phyloP scores from a whole-genome alignment of 352 stramenopile species.

The Globisporangium takayamanum region DNA sequence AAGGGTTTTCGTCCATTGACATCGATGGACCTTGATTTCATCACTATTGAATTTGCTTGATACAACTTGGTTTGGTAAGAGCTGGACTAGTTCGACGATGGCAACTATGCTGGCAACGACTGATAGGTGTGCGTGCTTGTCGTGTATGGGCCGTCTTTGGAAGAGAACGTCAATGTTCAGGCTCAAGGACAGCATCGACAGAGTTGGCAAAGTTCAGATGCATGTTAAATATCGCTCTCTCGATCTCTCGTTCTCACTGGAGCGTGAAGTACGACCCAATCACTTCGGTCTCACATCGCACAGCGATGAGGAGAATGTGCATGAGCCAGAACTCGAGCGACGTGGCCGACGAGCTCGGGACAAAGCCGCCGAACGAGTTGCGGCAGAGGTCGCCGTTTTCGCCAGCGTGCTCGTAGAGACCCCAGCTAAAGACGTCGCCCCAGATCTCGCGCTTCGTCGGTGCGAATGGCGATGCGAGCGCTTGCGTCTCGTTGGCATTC shows the following conservation, averaged over 20 bases:
- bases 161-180: no score
- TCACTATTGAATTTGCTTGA: no score
- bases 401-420: constrained; percentile 42
- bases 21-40: no score
- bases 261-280: constrained; percentile 49
- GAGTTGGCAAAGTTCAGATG: no score
- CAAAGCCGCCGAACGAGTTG: constrained; percentile 62
- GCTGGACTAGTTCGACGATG: no score
- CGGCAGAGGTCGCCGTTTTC: constrained; percentile 33
- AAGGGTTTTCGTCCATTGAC: no score
- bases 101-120: no score
- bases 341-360: constrained; percentile 31
- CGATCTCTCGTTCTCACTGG: neutral
- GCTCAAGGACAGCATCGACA: no score
- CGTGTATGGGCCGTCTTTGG: no score
- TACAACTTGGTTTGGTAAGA: no score
- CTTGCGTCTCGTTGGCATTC: neutral
- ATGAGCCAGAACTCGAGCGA: constrained; percentile 64
- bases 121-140: no score
- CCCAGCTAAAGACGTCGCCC: constrained; percentile 61
- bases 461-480: constrained; percentile 16
- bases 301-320: constrained; percentile 58
- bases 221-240: no score
- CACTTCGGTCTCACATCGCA: constrained; percentile 58
- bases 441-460: constrained; percentile 27